Evolutionary conservation across 768 basidiomycete species (phyloP).

Genomic region (Boletellus ananas): DNA sequence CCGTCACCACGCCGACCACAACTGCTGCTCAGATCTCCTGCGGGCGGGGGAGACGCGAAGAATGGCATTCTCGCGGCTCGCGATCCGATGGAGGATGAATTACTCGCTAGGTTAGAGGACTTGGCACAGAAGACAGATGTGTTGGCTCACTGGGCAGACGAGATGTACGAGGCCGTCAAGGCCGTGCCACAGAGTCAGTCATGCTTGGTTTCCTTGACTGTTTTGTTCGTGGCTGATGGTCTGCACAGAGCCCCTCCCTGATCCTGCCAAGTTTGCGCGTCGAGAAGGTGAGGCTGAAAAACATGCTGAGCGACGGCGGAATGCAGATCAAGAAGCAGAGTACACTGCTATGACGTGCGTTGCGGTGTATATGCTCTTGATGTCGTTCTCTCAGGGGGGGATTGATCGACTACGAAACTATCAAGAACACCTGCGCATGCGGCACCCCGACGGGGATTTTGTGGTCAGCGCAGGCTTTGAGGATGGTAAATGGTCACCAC

Average conservation of each 20-base stretch:
- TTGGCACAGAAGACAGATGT: conserved; percentile 96
- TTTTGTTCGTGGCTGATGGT: conserved; percentile 3
- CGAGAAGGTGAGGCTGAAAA: conserved; percentile 71
- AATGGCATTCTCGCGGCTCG: conserved; percentile 29
- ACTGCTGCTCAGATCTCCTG: conserved; percentile 39
- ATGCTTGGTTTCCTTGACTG: background rate
- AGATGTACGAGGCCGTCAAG: conserved; percentile 88
- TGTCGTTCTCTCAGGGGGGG: conserved; percentile 91
- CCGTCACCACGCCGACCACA: conserved; percentile 57
- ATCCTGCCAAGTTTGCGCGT: conserved; percentile 69
- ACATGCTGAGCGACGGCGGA: conserved; percentile 62
- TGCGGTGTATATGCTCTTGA: conserved; percentile 84
- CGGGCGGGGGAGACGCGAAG: conserved; percentile 39
- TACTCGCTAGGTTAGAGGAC: conserved; percentile 81
- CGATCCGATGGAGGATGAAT: conserved; percentile 76
- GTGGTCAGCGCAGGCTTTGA: conserved; percentile 77
- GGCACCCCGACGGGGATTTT: conserved; percentile 70
- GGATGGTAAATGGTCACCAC: conserved; percentile 48
- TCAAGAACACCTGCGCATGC: conserved; percentile 81
- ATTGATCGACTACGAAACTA: conserved; percentile 77
- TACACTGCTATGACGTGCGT: conserved; percentile 82
- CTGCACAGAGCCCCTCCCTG: conserved; percentile 68
- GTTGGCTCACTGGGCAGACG: conserved; percentile 89
- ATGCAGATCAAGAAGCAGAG: conserved; percentile 76
- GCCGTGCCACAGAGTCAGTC: conserved; percentile 76